A percentile compares a stretch with the other conserved stretches of the same genome.
Evolutionary conservation across 805 yeast species (phyloP).

Genomic region (Saturnispora sanitii): DNA sequence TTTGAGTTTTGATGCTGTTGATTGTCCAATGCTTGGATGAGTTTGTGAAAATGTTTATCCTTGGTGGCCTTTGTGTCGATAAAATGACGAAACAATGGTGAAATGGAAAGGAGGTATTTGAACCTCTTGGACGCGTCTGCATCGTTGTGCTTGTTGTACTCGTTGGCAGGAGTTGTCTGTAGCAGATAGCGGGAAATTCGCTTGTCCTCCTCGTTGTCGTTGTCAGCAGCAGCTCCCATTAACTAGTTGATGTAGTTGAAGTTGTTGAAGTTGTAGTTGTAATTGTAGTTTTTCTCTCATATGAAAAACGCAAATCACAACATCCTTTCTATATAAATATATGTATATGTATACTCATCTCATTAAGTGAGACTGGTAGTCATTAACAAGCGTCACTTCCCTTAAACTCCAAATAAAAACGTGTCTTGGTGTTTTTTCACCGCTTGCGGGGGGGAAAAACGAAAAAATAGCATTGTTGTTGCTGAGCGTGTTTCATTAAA

Average conservation of each 20-base stretch:
- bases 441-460: no score
- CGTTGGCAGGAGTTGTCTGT: constrained; percentile 45
- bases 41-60: constrained; percentile 58
- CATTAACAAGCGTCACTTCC: no score
- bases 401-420: no score
- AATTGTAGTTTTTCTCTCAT: no score
- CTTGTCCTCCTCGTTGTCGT: constrained; percentile 15
- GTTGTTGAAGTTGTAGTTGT: no score
- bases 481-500: background rate
- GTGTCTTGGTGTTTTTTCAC: no score
- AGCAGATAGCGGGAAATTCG: constrained; percentile 42
- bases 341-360: no score
- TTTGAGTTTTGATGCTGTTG: constrained; percentile 28
- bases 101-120: constrained; percentile 68
- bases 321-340: no score
- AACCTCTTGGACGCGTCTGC: constrained; percentile 65
- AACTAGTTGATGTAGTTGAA: background rate
- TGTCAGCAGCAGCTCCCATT: background rate
- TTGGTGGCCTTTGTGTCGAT: constrained; percentile 72
- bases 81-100: constrained; percentile 82
- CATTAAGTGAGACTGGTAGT: no score
- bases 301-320: no score
- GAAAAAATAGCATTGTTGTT: no score
- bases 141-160: constrained; percentile 40
- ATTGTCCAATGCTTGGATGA: constrained; percentile 31